Evolutionary conservation across 371 early-diverging fungal species (phyloP), one percentile per base, ranked within the genome.

Genomic region (Mucor racemosus): DNA sequence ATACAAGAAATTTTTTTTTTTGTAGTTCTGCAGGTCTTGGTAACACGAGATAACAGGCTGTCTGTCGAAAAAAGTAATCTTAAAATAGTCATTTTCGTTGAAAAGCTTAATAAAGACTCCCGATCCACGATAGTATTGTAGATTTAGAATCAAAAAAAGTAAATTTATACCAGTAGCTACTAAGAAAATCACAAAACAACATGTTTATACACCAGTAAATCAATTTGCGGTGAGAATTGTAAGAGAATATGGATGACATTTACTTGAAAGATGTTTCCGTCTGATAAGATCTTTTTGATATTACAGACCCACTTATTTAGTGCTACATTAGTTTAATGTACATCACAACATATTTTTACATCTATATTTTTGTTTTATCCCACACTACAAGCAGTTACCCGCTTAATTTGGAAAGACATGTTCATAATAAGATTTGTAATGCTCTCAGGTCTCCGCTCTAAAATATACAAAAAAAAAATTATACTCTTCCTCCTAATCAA

Each of bases 381-480:
- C 50, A 50, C 50, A 50, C 50, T 50, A 13, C 50, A 50, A 44
- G 44, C 44, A 44, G 17, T n/a, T 15, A 44, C n/a, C 4, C 17
- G 5, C 44, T 44, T 44, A 17, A 17, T 44, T 44, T n/a, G 44
- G 44, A 44, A 44, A 44, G 17, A n/a, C 44, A 44, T 44, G 44
- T 44, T 7, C 44, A 15, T 44, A n/a, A 10, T 50, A 50, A 50
- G 50, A 50, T 50, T 50, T 50, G 50, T 50, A 50, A 50, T 50
- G 50, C 0, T 50, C 11, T n/a, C 26, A 50, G 26, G 50, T 50
- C 50, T 50, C 50, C 50, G 50, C 50, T 50, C 50, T 1, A 38
- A 38, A 38, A 38, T 26, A 3, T 26, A 26, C 26, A 26, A 38
- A 50, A 50, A 48, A 48, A 9, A 3, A 26, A 26, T 17, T 50